phyloP scores from a whole-genome alignment of 1,139 yeast species.

The Pneumocystis oryctolagi region DNA sequence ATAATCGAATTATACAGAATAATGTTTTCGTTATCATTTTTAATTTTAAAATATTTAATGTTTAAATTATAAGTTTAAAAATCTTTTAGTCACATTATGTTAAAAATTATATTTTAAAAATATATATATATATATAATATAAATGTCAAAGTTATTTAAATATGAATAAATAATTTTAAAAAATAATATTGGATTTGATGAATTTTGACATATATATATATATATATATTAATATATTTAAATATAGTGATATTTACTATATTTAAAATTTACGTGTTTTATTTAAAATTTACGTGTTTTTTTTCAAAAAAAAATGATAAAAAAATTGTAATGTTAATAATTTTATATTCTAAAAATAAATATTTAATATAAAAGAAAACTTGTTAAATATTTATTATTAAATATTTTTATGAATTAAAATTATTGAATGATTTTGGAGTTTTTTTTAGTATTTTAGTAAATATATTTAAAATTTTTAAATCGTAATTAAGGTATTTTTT shows the following conservation, averaged over 20 bases:
- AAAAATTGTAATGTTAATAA: neutral
- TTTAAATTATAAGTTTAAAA: no score
- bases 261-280: no score
- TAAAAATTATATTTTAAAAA: no score
- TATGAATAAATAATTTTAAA: neutral
- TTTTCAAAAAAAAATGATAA: no score
- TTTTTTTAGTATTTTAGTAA: neutral
- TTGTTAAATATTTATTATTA: neutral
- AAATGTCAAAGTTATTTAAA: neutral
- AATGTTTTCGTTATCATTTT: no score
- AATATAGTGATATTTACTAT: neutral
- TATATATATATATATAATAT: neutral
- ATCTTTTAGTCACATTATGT: neutral
- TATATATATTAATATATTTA: no score
- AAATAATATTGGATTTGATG: neutral
- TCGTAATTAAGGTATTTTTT: neutral
- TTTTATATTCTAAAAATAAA: neutral
- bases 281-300: no score
- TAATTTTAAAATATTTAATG: no score
- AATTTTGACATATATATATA: neutral
- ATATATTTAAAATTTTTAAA: neutral
- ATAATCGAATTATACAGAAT: no score
- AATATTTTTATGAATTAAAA: neutral
- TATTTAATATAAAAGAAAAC: no score
- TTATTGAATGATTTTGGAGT: neutral